These are phyloP conservation scores for Daedaleopsis nitida DNA, from an alignment of 768 basidiomycete species.

Conservation along the genomic window DNA sequence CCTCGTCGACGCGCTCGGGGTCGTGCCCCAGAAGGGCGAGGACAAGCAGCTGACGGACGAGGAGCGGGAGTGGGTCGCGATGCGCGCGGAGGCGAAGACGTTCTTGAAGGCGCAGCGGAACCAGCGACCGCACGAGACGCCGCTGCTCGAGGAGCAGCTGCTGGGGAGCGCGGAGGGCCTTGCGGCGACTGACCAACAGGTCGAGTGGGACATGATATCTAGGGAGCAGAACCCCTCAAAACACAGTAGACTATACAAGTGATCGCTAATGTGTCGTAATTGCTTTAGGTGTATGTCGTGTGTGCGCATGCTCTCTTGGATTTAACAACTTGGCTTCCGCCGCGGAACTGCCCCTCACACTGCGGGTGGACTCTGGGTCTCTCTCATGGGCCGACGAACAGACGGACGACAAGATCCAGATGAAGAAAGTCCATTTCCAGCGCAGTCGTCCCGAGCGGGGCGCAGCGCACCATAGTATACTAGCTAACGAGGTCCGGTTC, in stretches of 20 bases:
- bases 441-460: background rate
- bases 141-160: conserved; percentile 24
- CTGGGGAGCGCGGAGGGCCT: conserved; percentile 30
- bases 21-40: conserved; percentile 31
- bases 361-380: too few relatives aligned
- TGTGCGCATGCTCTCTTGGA: too few relatives aligned
- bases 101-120: conserved; percentile 14
- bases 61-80: conserved; percentile 20
- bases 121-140: conserved; percentile 14
- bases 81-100: conserved; percentile 19
- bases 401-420: background rate
- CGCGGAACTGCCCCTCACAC: too few relatives aligned
- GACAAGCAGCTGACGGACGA: conserved; percentile 15
- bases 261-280: conserved; percentile 4
- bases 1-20: conserved; percentile 44
- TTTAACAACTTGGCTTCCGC: too few relatives aligned
- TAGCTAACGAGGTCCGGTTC: conserved; percentile 14
- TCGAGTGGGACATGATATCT: conserved; percentile 32
- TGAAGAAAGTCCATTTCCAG: conserved; percentile 14
- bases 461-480: conserved; percentile 9
- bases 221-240: conserved; percentile 5
- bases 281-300: too few relatives aligned
- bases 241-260: background rate
- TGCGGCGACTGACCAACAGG: conserved; percentile 30
- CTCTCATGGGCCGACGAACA: too few relatives aligned